Evolutionary conservation across 306 rosid genomes (phyloP).

Genomic region (Casuarina glauca): DNA sequence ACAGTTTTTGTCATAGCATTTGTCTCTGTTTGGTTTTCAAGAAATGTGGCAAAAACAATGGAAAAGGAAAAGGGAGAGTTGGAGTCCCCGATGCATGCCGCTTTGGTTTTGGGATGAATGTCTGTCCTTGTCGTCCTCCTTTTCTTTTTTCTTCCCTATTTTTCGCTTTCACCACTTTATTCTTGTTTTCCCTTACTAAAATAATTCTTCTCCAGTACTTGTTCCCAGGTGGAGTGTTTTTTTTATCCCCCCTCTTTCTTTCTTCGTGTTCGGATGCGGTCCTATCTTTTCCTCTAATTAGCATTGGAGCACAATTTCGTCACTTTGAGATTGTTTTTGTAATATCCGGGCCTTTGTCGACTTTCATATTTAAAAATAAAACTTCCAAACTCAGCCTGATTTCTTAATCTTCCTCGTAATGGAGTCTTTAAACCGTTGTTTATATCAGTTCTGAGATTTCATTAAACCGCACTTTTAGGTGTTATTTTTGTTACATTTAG

Average conservation of each 20-base stretch:
- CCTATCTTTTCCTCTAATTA: background rate
- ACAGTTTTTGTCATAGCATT: background rate
- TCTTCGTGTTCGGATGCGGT: background rate
- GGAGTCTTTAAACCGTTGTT: background rate
- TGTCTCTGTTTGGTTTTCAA: conserved; percentile 18
- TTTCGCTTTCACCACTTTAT: background rate
- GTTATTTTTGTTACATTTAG: background rate
- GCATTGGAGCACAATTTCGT: background rate
- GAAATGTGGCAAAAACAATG: conserved; percentile 25
- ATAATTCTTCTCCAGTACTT: background rate
- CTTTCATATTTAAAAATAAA: background rate
- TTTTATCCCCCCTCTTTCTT: background rate
- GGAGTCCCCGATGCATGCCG: background rate
- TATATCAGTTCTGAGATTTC: background rate
- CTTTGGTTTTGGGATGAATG: background rate
- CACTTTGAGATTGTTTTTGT: background rate
- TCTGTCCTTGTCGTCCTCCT: too few relatives aligned
- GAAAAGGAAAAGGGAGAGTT: background rate
- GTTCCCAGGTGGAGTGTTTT: background rate
- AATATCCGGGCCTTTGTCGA: background rate
- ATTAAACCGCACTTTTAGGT: background rate
- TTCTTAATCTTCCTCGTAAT: background rate
- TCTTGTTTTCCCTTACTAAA: background rate
- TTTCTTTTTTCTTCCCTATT: background rate
- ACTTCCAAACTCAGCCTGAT: background rate